Evolutionary conservation across 1,284 basidiomycete genomes (phyloP).

Genomic region (Hortiboletus rubellus): DNA sequence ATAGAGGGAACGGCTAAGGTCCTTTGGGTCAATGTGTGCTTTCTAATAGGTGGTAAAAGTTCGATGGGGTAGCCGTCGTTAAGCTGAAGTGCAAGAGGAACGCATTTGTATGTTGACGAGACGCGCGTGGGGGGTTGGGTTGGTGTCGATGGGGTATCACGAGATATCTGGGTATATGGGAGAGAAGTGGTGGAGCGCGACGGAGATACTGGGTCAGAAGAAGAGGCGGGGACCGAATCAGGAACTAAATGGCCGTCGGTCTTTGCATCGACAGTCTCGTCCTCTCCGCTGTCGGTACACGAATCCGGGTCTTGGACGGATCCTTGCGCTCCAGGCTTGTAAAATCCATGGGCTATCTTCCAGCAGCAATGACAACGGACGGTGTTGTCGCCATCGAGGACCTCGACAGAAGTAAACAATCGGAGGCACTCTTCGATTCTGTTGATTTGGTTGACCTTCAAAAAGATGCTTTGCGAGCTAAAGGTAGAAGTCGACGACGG

Average conservation of each 20-base stretch:
- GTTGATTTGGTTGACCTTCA: slow-evolving; percentile 32
- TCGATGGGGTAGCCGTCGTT: slow-evolving; percentile 20
- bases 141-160: too few species aligned
- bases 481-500: slow-evolving; percentile 5
- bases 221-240: too few species aligned
- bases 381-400: slow-evolving; percentile 90
- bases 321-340: slow-evolving; percentile 38
- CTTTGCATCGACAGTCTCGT: too few species aligned
- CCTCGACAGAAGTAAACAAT: slow-evolving; percentile 88
- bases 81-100: too few species aligned
- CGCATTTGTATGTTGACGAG: too few species aligned
- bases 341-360: slow-evolving; percentile 76
- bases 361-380: slow-evolving; percentile 93
- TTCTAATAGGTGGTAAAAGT: slow-evolving; percentile 12
- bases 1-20: slow-evolving; percentile 53
- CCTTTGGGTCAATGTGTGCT: slow-evolving; percentile 30
- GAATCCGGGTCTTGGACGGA: slow-evolving; percentile 23
- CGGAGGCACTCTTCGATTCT: slow-evolving; percentile 67
- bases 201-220: too few species aligned
- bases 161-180: too few species aligned
- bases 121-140: too few species aligned
- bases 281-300: too few species aligned
- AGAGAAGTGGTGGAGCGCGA: too few species aligned
- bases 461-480: slow-evolving; percentile 26
- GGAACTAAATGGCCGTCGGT: too few species aligned